These are phyloP conservation scores for Hygrocybe coccinea DNA, from an alignment of 768 basidiomycete genomes.

Conservation along the genomic window DNA sequence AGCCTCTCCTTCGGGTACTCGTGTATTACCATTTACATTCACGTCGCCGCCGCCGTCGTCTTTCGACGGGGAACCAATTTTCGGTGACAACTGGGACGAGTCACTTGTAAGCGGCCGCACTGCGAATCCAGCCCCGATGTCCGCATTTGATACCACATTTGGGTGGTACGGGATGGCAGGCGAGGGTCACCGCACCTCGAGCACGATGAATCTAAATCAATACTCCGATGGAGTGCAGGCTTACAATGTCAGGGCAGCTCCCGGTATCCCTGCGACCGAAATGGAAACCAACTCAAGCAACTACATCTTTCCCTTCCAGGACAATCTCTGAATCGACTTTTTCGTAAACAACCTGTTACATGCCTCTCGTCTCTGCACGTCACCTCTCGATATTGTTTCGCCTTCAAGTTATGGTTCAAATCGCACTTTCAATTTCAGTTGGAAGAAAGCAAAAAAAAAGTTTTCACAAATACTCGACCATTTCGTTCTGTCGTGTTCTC, in stretches of 20 bases:
- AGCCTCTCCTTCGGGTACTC: background rate
- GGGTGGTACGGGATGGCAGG: background rate
- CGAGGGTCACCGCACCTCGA: background rate
- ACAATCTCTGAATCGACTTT: background rate
- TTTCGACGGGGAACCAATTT: background rate
- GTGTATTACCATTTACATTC: background rate
- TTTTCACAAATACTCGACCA: no score
- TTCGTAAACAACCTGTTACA: background rate
- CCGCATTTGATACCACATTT: background rate
- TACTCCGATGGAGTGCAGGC: background rate
- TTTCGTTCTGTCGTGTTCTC: no score
- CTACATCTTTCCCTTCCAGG: background rate
- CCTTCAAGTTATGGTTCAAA: background rate
- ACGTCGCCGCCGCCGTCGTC: background rate
- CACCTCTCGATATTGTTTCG: background rate
- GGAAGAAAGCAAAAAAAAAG: no score
- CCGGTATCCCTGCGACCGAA: background rate
- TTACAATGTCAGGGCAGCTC: background rate
- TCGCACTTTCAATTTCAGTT: no score
- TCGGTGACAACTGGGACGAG: background rate
- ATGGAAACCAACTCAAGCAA: background rate
- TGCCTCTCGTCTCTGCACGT: background rate
- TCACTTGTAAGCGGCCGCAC: background rate
- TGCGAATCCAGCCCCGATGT: background rate
- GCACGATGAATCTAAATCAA: background rate